Percentiles rank a stretch among this genome's conserved stretches.
These are phyloP conservation scores for Hortiboletus rubellus DNA, from an alignment of 1,284 basidiomycete species.

Conservation along the genomic window DNA sequence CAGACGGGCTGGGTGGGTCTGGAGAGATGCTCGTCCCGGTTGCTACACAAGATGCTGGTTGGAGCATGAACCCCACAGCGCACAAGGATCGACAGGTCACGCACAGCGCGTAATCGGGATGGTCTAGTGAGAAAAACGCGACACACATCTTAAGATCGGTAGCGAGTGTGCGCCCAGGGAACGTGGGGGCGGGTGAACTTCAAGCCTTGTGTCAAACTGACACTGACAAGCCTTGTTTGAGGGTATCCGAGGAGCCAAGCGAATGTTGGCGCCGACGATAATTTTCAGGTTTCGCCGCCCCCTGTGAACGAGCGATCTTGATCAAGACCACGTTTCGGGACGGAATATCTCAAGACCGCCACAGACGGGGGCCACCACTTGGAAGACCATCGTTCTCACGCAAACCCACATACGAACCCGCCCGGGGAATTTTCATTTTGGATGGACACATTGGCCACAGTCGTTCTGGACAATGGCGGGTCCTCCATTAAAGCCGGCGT, in stretches of 20 bases:
- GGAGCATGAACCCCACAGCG: neutral
- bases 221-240: slow-evolving; percentile 14
- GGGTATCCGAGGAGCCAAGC: slow-evolving; percentile 14
- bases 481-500: slow-evolving; percentile 77
- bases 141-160: slow-evolving; percentile 55
- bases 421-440: neutral
- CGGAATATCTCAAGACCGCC: too few species aligned
- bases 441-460: slow-evolving; percentile 47
- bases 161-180: neutral
- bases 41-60: slow-evolving; percentile 66
- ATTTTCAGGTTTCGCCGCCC: neutral
- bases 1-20: slow-evolving; percentile 64
- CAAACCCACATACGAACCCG: neutral
- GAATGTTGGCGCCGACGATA: neutral
- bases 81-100: slow-evolving; percentile 32
- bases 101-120: slow-evolving; percentile 75
- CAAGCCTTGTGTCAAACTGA: slow-evolving; percentile 7
- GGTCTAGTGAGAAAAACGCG: slow-evolving; percentile 71
- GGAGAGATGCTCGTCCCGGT: slow-evolving; percentile 72
- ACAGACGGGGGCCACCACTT: too few species aligned
- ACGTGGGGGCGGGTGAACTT: neutral
- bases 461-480: slow-evolving; percentile 87
- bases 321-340: neutral
- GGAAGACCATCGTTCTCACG: neutral
- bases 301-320: too few species aligned